Percentiles rank a stretch among this genome's conserved stretches.
Conservation (phyloP, 2,329 filamentous ascomycete species). For the Aspergillus ochraceus region DNA sequence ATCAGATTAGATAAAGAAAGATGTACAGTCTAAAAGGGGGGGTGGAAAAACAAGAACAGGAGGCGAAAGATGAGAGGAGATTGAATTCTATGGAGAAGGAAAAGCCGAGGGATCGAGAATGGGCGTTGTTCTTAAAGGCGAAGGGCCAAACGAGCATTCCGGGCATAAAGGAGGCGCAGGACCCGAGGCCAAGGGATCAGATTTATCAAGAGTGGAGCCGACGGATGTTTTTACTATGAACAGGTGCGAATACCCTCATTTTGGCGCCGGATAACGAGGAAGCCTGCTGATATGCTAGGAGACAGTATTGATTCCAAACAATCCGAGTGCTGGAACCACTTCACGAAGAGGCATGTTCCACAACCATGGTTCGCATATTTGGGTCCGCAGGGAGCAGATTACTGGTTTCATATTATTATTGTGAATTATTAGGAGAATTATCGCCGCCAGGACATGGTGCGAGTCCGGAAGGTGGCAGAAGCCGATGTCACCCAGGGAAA, state of each 20-base stretch:
- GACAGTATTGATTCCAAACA: neutral
- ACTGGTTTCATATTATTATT: neutral
- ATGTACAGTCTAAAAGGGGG: neutral
- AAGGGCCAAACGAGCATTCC: neutral
- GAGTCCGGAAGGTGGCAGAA: neutral
- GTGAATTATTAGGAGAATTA: neutral
- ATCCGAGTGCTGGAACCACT: neutral
- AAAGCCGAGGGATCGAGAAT: neutral
- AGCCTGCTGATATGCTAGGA: neutral
- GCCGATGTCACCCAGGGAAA: neutral
- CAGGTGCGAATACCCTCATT: neutral
- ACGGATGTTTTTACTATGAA: neutral
- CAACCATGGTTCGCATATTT: neutral
- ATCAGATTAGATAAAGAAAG: neutral
- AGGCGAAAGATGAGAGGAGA: neutral
- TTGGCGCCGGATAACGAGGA: neutral
- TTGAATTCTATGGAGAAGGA: neutral
- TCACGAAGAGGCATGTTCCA: neutral
- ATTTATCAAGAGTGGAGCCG: constrained; percentile 4
- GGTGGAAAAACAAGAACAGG: neutral
- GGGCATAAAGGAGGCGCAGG: neutral
- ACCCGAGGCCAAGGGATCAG: constrained; percentile 5
- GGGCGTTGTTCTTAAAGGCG: neutral
- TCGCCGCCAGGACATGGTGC: neutral
- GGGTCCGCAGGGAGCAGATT: neutral